Evolutionary conservation across 2,329 filamentous ascomycete species (phyloP).

Genomic region (Pyricularia sp.): DNA sequence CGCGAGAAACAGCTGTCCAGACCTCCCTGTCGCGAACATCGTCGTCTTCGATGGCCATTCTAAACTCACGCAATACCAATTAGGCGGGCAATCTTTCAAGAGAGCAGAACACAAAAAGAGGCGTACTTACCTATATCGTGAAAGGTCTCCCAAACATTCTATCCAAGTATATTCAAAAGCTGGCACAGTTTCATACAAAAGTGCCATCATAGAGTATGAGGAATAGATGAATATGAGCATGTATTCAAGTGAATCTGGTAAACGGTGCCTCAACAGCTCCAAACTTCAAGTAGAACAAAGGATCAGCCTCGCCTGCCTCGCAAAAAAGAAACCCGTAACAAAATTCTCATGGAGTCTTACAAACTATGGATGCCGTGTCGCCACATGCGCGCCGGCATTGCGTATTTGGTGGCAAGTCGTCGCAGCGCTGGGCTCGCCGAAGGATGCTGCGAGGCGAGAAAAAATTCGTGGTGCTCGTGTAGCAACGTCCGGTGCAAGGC

Average conservation of each 20-base stretch:
- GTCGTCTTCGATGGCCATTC: too few species aligned
- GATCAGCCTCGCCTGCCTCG: too few species aligned
- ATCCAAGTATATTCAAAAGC: conserved; percentile 86
- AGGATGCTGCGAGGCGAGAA: conserved; percentile 80
- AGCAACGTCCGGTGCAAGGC: too few species aligned
- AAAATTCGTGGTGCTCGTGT: too few species aligned
- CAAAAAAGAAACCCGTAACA: too few species aligned
- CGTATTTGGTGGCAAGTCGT: conserved; percentile 62
- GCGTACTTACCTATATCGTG: conserved; percentile 28
- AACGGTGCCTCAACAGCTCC: conserved; percentile 62
- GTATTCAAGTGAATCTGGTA: conserved; percentile 72
- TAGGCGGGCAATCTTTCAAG: too few species aligned
- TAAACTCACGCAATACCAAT: too few species aligned
- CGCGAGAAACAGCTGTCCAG: too few species aligned
- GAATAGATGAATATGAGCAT: conserved; percentile 89
- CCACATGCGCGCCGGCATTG: conserved; percentile 94
- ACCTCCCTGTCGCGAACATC: too few species aligned
- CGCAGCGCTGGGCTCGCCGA: conserved; percentile 60
- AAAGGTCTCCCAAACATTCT: too few species aligned
- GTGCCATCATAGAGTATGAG: conserved; percentile 81
- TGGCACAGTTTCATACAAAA: conserved; percentile 78
- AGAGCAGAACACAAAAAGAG: too few species aligned
- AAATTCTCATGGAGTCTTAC: too few species aligned
- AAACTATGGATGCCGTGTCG: conserved; percentile 83
- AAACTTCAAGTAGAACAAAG: conserved; percentile 24